Percentiles rank a stretch among this genome's conserved stretches.
Evolutionary conservation across 2,329 filamentous ascomycete species (phyloP).

Genomic region (Didymella lethalis): DNA sequence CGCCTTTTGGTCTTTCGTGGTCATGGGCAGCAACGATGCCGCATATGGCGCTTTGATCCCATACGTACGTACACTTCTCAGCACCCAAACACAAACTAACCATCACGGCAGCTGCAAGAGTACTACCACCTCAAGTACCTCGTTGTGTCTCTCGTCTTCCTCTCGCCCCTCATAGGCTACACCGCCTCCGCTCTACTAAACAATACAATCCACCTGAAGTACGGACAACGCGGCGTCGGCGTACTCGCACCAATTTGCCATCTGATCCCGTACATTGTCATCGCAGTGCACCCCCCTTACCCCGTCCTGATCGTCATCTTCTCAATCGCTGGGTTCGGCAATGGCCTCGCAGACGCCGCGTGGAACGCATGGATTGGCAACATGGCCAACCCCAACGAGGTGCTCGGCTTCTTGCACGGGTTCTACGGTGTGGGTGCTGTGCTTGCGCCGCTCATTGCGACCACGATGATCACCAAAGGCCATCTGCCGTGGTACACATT

Average conservation of each 20-base stretch:
- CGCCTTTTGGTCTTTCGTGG: conserved; percentile 67
- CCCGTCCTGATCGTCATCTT: conserved; percentile 71
- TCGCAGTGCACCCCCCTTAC: conserved; percentile 73
- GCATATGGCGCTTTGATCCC: conserved; percentile 65
- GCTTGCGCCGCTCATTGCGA: conserved; percentile 73
- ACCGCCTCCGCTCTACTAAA: conserved; percentile 69
- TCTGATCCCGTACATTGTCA: conserved; percentile 69
- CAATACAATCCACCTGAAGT: conserved; percentile 68
- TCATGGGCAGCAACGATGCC: conserved; percentile 75
- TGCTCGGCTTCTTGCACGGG: conserved; percentile 76
- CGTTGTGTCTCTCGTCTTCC: conserved; percentile 71
- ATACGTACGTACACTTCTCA: conserved; percentile 48
- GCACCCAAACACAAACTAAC: neutral
- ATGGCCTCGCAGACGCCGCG: conserved; percentile 70
- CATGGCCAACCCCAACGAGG: conserved; percentile 76
- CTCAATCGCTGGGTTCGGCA: conserved; percentile 73
- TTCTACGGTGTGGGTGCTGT: conserved; percentile 77
- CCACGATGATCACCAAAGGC: conserved; percentile 72
- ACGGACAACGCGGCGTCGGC: conserved; percentile 76
- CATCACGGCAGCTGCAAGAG: conserved; percentile 60
- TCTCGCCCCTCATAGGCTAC: conserved; percentile 72
- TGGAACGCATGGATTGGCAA: conserved; percentile 69
- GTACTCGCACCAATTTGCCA: conserved; percentile 70
- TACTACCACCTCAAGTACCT: conserved; percentile 71
- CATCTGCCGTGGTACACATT: conserved; percentile 73